These are phyloP conservation scores for Solanum ossicruentum DNA, from an alignment of 257 asterid genomes.

Conservation along the genomic window DNA sequence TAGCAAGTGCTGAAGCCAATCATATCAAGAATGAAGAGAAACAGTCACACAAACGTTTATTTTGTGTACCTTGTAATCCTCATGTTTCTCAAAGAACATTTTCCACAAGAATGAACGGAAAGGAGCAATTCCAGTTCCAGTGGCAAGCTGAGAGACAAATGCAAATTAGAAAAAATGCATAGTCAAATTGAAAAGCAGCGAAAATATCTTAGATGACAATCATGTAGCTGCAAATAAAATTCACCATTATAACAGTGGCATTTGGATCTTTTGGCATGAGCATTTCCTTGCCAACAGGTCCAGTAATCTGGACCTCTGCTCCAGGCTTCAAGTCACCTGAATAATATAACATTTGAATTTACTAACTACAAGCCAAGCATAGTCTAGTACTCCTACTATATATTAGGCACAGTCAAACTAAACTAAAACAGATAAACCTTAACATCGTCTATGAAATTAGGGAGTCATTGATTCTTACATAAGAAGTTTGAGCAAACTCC, in stretches of 20 bases:
- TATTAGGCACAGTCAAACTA: background rate
- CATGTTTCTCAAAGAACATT: conserved; percentile 91
- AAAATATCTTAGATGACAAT: background rate
- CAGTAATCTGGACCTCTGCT: conserved; percentile 71
- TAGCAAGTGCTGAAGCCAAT: background rate
- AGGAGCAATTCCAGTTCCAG: conserved; percentile 98
- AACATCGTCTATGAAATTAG: background rate
- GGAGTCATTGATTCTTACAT: conserved; percentile 37
- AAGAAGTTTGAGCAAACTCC: conserved; percentile 99
- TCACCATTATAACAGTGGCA: conserved; percentile 72
- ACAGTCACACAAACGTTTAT: background rate
- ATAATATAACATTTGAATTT: background rate
- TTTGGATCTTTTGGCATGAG: conserved; percentile 97
- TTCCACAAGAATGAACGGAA: conserved; percentile 94
- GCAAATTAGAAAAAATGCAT: background rate
- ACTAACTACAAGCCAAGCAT: background rate
- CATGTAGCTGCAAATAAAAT: background rate
- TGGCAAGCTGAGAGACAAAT: conserved; percentile 49
- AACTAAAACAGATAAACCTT: background rate
- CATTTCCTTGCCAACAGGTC: conserved; percentile 98
- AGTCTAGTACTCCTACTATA: background rate
- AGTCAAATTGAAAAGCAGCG: background rate
- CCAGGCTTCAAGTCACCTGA: conserved; percentile 95
- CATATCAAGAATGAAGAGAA: background rate
- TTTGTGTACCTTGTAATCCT: conserved; percentile 61